Percentiles rank a stretch among this genome's conserved stretches.
These are phyloP conservation scores for Erythrophleum fordii DNA, from an alignment of 306 rosid genomes.

Conservation along the genomic window DNA sequence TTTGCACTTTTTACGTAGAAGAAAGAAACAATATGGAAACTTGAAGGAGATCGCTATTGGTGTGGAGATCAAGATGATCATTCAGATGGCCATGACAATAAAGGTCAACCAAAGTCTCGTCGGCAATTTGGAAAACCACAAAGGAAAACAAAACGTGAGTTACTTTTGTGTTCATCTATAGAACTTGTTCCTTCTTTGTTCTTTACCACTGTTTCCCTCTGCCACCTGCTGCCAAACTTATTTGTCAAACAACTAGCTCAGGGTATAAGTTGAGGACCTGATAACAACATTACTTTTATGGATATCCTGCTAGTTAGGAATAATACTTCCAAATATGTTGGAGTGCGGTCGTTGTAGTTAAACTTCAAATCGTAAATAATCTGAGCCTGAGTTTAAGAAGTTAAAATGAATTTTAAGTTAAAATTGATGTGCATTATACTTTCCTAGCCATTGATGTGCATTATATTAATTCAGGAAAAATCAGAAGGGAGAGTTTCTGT, in stretches of 20 bases:
- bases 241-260: slow-evolving; percentile 11
- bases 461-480: slow-evolving; percentile 41
- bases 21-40: slow-evolving; percentile 51
- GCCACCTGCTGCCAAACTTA: neutral
- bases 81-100: slow-evolving; percentile 47
- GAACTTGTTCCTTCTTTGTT: slow-evolving; percentile 2
- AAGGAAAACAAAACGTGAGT: slow-evolving; percentile 67
- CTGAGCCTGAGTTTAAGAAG: slow-evolving; percentile 1
- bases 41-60: slow-evolving; percentile 37
- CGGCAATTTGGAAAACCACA: slow-evolving; percentile 50
- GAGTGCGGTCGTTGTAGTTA: slow-evolving; percentile 15
- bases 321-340: neutral
- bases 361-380: neutral
- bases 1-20: slow-evolving; percentile 44
- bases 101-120: slow-evolving; percentile 56
- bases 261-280: slow-evolving; percentile 8
- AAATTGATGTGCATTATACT: slow-evolving; percentile 1
- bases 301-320: slow-evolving; percentile 1
- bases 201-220: neutral
- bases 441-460: slow-evolving; percentile 33
- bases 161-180: slow-evolving; percentile 16
- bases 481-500: slow-evolving; percentile 48
- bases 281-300: neutral
- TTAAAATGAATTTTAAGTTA: slow-evolving; percentile 22
- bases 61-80: slow-evolving; percentile 39